A percentile compares a stretch with the other conserved stretches of the same genome.
phyloP scores from a whole-genome alignment of 1,284 basidiomycete genomes.

The Sporisorium sorghi region DNA sequence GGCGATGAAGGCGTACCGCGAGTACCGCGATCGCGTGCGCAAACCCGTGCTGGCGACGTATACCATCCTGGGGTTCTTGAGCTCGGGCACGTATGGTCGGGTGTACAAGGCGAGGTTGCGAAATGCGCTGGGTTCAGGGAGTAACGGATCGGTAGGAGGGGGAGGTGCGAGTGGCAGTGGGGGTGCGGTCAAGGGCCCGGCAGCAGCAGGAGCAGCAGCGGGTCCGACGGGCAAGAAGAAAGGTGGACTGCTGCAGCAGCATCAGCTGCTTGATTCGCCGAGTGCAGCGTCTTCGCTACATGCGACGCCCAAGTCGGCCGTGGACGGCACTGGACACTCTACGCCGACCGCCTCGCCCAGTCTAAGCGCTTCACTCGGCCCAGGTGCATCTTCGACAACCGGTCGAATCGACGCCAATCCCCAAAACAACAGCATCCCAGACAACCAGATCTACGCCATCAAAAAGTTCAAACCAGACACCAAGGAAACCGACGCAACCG shows the following conservation, averaged over 20 bases:
- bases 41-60: constrained; percentile 72
- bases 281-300: constrained; percentile 28
- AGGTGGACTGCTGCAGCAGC: constrained; percentile 29
- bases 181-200: not conserved
- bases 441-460: constrained; percentile 78
- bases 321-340: constrained; percentile 13
- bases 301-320: constrained; percentile 26
- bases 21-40: constrained; percentile 54
- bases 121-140: not conserved
- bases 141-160: not conserved
- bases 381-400: not conserved
- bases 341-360: constrained; percentile 34
- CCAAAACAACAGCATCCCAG: constrained; percentile 8
- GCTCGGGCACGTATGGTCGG: constrained; percentile 95
- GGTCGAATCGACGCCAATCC: not conserved
- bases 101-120: constrained; percentile 90
- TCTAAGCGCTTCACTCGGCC: constrained; percentile 9
- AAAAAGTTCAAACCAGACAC: constrained; percentile 99
- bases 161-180: not conserved
- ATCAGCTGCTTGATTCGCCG: constrained; percentile 28
- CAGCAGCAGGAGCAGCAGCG: constrained; percentile 18
- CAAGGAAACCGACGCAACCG: constrained; percentile 74
- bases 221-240: too few species aligned
- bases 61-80: constrained; percentile 94
- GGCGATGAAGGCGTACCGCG: constrained; percentile 64